Evolutionary conservation across 2,329 filamentous ascomycete genomes (phyloP), one percentile per base, ranked within the genome.

Genomic region (Penicillium sp.): DNA sequence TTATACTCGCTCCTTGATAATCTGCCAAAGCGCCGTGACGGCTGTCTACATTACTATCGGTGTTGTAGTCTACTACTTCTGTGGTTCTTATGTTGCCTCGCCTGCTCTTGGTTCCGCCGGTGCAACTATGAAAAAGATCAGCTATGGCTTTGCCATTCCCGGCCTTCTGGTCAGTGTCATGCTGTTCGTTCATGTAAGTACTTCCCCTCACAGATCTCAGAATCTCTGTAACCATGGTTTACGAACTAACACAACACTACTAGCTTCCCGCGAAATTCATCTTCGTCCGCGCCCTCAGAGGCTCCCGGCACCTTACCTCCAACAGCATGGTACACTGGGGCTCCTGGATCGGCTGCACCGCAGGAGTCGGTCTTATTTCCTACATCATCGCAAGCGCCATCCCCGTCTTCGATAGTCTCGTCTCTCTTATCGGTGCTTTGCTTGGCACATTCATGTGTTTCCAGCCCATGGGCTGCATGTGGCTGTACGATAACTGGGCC

Each of bases 51-150:
- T 72, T 21, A 60, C 67, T 7, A 68, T 76, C 33, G 70, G 70
- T 7, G 58, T 68, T 8, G 71, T 79, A 0, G 73, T 80, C 1
- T 80, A 80, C 65, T 74, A 72, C 58, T 80, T 65, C 60, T 78
- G 76, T 54, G 78, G 78, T 2, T 74, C 72, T 0, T 76, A 70
- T 46, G 75, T 80, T 8, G 72, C 77, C 3, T 78, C 76, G 0
- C 78, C 78, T 1, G 76, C 76, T 1, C 70, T 80, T 15, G 78
- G 76, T 3, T 78, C 75, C 33, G 77, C 77, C 0, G 78, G 78
- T 0, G 2, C 38, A 0, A 47, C 65, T 0, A 68, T 79, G 52
- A 79, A 80, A 67, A 79, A 74, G 56, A 66, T 78, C 21, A 70
- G 70, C 50, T 80, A 79, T 49, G 78, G 77, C 19, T 59, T 71